These are phyloP conservation scores for Rhynchosporium secalis DNA, from an alignment of 2,329 filamentous ascomycete species.

Conservation along the genomic window DNA sequence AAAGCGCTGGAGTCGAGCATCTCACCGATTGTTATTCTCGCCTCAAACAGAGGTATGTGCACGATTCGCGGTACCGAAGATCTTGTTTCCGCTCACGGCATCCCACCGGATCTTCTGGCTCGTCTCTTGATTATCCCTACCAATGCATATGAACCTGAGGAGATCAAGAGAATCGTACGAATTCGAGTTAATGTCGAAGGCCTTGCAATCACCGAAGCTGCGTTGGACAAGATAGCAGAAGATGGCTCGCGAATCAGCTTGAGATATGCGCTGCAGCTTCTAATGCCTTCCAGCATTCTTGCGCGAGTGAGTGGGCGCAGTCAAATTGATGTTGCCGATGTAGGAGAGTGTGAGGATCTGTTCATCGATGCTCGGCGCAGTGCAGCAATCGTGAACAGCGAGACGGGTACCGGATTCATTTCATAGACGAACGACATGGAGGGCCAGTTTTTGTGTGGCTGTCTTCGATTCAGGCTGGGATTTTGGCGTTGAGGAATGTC, in stretches of 20 bases:
- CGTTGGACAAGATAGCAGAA: constrained; percentile 82
- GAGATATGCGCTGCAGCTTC: constrained; percentile 87
- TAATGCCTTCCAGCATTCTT: constrained; percentile 70
- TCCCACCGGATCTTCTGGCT: constrained; percentile 89
- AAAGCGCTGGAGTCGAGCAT: constrained; percentile 94
- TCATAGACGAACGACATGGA: constrained; percentile 33
- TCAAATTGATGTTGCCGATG: constrained; percentile 75
- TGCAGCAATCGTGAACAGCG: constrained; percentile 65
- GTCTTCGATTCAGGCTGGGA: constrained; percentile 23
- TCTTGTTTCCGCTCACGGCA: constrained; percentile 84
- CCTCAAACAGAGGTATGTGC: constrained; percentile 93
- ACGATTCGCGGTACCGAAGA: constrained; percentile 85
- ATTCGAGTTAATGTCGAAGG: constrained; percentile 81
- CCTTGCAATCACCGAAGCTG: constrained; percentile 75
- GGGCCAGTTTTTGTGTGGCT: constrained; percentile 20
- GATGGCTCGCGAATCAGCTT: constrained; percentile 88
- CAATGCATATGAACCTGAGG: constrained; percentile 79
- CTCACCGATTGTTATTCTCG: constrained; percentile 94
- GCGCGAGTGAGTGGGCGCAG: constrained; percentile 78
- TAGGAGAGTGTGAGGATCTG: constrained; percentile 78
- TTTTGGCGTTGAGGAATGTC: constrained; percentile 31
- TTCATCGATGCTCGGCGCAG: constrained; percentile 82
- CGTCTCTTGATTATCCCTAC: constrained; percentile 96
- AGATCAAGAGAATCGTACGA: constrained; percentile 90
- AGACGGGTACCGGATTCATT: constrained; percentile 61